Base-by-base conservation (phyloP, 345 rosid genomes). In the Arabidopsis suecica region DNA sequence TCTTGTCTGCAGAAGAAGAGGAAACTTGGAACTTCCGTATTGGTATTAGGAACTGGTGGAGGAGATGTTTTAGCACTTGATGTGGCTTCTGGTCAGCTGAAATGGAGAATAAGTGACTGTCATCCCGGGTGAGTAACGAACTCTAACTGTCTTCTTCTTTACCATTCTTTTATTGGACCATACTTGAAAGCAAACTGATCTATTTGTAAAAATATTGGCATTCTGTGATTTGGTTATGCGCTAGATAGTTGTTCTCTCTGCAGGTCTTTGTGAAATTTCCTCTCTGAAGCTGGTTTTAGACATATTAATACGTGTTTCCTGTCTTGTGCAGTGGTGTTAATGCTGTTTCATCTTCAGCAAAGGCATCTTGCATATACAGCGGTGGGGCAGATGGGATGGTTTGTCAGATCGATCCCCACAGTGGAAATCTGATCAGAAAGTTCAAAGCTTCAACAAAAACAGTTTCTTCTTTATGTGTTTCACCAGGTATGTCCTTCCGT, bases 1-100 rank as follows among this genome's bases (percentile, higher is more conserved):
- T 70, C 42, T 42, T 80, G 47, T 57, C 77, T 83, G 66, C 88
- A 92, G 97, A 89, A 77, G 73, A 92, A 89, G 76, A 84, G 97
- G 76, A 92, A 92, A 78, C 88, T 82, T 30, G 89, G 85, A 41
- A 82, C 83, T 75, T 89, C 96, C 0, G 72, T 87, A 30, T 69
- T 92, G 73, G 77, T 92, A 20, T 84, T 89, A 59, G 99, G 99
- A 72, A 92, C 97, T 0, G 96, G 97, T 70, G 86, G 97, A 61
- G 98, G 94, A 49, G 98, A 92, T 80, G 88, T 95, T 55, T 80
- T 92, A 73, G 98, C 98, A n/a, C 88, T 95, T 42, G 98, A 92
- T 80, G 93, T 95, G 7, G 78, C 96, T 77, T 85, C 94, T 78
- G 98, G 99, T 82, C 96, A 87, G 77, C 81, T 90, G 58, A 90